Conservation (phyloP, 2,329 filamentous ascomycete species). For the Botryotinia calthae region DNA sequence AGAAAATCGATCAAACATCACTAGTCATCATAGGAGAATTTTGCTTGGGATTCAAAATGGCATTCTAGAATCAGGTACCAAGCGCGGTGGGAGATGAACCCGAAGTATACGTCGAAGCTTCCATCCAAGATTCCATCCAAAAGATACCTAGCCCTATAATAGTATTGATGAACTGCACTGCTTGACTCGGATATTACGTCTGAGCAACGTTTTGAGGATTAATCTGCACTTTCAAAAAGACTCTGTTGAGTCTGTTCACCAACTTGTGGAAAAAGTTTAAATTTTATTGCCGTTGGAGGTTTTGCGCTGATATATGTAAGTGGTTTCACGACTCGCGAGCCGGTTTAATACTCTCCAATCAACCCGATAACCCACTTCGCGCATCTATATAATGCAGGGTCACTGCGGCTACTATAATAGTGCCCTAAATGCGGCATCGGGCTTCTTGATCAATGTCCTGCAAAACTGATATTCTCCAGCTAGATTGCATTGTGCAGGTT, state of each 20-base stretch:
- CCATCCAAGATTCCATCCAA: neutral
- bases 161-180: neutral
- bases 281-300: neutral
- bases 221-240: constrained; percentile 7
- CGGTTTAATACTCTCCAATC: neutral
- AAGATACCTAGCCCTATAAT: neutral
- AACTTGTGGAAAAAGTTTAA: neutral
- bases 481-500: neutral
- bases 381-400: neutral
- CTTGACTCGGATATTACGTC: neutral
- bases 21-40: neutral
- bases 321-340: neutral
- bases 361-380: neutral
- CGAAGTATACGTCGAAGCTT: neutral
- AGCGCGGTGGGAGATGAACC: neutral
- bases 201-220: constrained; percentile 1
- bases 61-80: constrained; percentile 10
- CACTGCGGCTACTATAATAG: constrained; percentile 13
- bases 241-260: neutral
- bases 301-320: constrained; percentile 1
- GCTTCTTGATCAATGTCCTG: neutral
- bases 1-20: neutral
- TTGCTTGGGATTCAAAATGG: neutral
- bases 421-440: neutral
- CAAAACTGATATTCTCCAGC: neutral